A percentile compares a stretch with the other conserved stretches of the same genome.
phyloP scores from a whole-genome alignment of 164 flowering plant species.

The Warburgia ugandensis region DNA sequence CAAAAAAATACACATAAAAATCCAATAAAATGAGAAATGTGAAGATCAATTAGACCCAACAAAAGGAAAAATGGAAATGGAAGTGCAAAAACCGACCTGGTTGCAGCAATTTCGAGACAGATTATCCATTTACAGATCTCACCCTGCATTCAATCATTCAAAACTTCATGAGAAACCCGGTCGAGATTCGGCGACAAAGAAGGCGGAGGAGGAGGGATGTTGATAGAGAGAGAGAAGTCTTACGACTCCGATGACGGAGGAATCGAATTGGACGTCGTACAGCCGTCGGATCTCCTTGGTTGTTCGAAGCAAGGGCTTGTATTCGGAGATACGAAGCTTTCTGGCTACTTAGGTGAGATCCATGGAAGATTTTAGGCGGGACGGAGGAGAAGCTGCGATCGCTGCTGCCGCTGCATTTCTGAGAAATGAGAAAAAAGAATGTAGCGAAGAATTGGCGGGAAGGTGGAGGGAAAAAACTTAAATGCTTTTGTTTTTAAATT shows the following conservation, averaged over 20 bases:
- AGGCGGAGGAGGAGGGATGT: too few relatives aligned
- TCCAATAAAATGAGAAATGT: neutral
- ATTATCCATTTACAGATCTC: slow-evolving; percentile 87
- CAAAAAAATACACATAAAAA: neutral
- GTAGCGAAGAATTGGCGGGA: slow-evolving; percentile 9
- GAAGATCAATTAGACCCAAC: neutral
- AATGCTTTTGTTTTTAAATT: too few relatives aligned
- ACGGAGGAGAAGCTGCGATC: too few relatives aligned
- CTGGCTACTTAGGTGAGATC: slow-evolving; percentile 56
- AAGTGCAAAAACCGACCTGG: slow-evolving; percentile 32
- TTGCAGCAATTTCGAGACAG: slow-evolving; percentile 88
- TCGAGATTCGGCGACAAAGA: neutral
- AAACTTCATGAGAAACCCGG: neutral
- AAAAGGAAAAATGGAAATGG: neutral
- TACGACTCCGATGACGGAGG: slow-evolving; percentile 80
- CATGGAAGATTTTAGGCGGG: too few relatives aligned
- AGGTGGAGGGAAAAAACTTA: too few relatives aligned
- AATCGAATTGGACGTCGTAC: slow-evolving; percentile 68
- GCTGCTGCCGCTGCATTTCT: too few relatives aligned
- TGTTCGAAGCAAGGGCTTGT: slow-evolving; percentile 56
- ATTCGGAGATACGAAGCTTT: slow-evolving; percentile 54
- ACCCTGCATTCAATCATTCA: slow-evolving; percentile 42
- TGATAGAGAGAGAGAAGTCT: too few relatives aligned
- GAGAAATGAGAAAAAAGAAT: too few relatives aligned
- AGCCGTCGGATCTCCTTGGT: slow-evolving; percentile 96